Percentiles rank a stretch among this genome's conserved stretches.
phyloP scores from a whole-genome alignment of 768 basidiomycete species.

The Hysterangium stoloniferum region DNA sequence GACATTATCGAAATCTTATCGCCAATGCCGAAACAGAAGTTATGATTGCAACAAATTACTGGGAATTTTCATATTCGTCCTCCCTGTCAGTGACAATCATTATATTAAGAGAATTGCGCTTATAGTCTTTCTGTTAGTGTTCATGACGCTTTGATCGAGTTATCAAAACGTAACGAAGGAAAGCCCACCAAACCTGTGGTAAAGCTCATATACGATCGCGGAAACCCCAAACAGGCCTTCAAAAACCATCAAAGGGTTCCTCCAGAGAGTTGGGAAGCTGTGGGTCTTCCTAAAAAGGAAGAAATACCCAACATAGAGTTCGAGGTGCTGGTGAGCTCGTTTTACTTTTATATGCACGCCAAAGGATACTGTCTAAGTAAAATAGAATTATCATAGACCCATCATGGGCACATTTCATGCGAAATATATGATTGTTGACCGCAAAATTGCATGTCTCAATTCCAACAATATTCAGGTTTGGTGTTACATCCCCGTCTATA shows the following conservation, averaged over 20 bases:
- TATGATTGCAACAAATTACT: slow-evolving; percentile 61
- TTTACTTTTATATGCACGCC: slow-evolving; percentile 7
- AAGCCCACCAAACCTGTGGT: slow-evolving; percentile 40
- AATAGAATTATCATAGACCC: slow-evolving; percentile 30
- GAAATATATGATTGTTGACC: slow-evolving; percentile 63
- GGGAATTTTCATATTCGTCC: slow-evolving; percentile 44
- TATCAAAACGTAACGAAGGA: slow-evolving; percentile 38
- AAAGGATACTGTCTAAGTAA: background rate
- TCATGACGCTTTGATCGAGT: slow-evolving; percentile 29
- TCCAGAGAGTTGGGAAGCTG: slow-evolving; percentile 37
- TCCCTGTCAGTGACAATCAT: slow-evolving; percentile 24
- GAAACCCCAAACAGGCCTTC: slow-evolving; percentile 43
- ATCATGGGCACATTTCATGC: slow-evolving; percentile 63
- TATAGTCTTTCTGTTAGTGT: slow-evolving; percentile 14
- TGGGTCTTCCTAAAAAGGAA: slow-evolving; percentile 43
- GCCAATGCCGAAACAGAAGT: slow-evolving; percentile 55
- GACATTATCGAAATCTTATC: slow-evolving; percentile 57
- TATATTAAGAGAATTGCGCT: background rate
- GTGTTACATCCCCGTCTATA: slow-evolving; percentile 29
- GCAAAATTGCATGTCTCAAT: slow-evolving; percentile 56
- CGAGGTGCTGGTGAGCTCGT: slow-evolving; percentile 51
- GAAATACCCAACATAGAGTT: slow-evolving; percentile 56
- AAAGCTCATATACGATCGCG: slow-evolving; percentile 67
- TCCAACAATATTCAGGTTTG: slow-evolving; percentile 55
- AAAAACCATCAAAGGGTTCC: slow-evolving; percentile 42